Percentiles rank a stretch among this genome's conserved stretches.
These are phyloP conservation scores for Alternaria tenuissima DNA, from an alignment of 2,329 filamentous ascomycete species.

Conservation along the genomic window DNA sequence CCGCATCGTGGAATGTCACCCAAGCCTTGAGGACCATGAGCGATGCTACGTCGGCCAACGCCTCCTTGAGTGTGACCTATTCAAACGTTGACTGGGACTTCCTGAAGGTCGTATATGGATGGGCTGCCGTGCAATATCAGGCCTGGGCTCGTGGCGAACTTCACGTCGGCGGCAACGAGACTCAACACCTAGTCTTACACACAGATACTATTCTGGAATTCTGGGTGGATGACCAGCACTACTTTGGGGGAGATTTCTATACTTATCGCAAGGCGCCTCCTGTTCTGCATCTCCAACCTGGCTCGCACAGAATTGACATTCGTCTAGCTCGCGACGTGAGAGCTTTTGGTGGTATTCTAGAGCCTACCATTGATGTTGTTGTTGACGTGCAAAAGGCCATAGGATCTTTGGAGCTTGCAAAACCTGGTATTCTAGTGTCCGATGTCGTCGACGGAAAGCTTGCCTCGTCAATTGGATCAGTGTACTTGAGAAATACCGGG, in stretches of 20 bases:
- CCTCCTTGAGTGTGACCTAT: conserved; percentile 57
- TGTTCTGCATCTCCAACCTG: conserved; percentile 59
- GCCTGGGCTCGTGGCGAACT: conserved; percentile 64
- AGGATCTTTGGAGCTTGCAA: conserved; percentile 44
- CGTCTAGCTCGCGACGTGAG: conserved; percentile 65
- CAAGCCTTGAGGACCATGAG: conserved; percentile 43
- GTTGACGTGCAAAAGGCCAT: conserved; percentile 32
- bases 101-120: conserved; percentile 64
- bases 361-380: conserved; percentile 56
- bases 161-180: conserved; percentile 47
- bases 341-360: conserved; percentile 61
- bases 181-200: conserved; percentile 53
- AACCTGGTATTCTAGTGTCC: conserved; percentile 55
- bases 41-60: conserved; percentile 42
- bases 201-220: conserved; percentile 62
- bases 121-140: conserved; percentile 67
- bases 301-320: conserved; percentile 61
- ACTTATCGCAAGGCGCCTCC: conserved; percentile 60
- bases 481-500: conserved; percentile 59
- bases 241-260: conserved; percentile 68
- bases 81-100: conserved; percentile 63
- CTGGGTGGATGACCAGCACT: conserved; percentile 60
- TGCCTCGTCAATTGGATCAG: conserved; percentile 58
- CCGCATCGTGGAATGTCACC: conserved; percentile 58
- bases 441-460: conserved; percentile 61